These are phyloP conservation scores for Coniella vitis DNA, from an alignment of 2,329 filamentous ascomycete species.

Conservation along the genomic window DNA sequence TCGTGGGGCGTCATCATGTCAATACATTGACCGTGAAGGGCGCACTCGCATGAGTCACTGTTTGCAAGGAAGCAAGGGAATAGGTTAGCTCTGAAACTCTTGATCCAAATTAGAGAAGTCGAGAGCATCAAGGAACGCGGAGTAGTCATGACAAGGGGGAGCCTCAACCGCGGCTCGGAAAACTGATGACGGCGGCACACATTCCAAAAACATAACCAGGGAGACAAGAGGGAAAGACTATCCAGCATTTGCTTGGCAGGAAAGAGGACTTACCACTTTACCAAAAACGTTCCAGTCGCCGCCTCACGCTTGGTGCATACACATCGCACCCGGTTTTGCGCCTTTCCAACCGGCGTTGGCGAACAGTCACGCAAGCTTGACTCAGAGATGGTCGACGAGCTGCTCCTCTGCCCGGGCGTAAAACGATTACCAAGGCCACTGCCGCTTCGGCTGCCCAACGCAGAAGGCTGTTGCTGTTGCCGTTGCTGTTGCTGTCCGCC, in stretches of 20 bases:
- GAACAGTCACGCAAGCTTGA: constrained; percentile 41
- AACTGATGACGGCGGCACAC: too few species aligned
- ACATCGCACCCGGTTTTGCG: constrained; percentile 45
- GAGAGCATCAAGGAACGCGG: too few species aligned
- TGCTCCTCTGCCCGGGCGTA: constrained; percentile 24
- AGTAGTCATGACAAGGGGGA: too few species aligned
- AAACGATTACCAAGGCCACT: constrained; percentile 31
- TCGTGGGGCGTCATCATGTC: constrained; percentile 44
- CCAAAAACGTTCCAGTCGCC: constrained; percentile 48
- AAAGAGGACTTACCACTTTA: constrained; percentile 51
- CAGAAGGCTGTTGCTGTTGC: background rate
- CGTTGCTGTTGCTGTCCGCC: background rate
- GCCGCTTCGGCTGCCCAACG: constrained; percentile 20
- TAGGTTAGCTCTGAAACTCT: too few species aligned
- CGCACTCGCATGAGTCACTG: constrained; percentile 60
- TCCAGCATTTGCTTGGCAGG: background rate
- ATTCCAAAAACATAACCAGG: too few species aligned
- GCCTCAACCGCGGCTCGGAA: too few species aligned
- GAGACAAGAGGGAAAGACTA: background rate
- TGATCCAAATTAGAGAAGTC: too few species aligned
- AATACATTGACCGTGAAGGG: constrained; percentile 57
- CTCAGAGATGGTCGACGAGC: constrained; percentile 40
- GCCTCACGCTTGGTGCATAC: constrained; percentile 42
- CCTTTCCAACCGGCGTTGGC: constrained; percentile 23
- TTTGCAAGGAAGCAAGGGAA: background rate